A percentile compares a stretch with the other conserved stretches of the same genome.
Conservation (phyloP, 2,329 filamentous ascomycete genomes). For the Pseudocercospora musae region DNA sequence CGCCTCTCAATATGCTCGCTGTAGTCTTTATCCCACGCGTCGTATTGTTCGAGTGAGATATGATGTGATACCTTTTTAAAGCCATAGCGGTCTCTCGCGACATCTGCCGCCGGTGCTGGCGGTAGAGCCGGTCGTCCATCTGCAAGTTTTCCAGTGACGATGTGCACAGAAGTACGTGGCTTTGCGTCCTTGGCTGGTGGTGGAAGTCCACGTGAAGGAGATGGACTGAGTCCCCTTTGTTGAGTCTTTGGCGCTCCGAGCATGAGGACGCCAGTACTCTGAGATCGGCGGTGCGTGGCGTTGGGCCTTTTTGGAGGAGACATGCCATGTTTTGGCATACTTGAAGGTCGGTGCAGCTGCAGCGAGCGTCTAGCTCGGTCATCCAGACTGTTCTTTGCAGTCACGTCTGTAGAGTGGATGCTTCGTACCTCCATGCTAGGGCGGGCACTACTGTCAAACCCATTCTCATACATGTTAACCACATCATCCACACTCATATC, state of each 20-base stretch:
- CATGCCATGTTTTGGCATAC: conserved; percentile 15
- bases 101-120: conserved; percentile 6
- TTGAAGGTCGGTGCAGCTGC: conserved; percentile 22
- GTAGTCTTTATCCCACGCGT: conserved; percentile 75
- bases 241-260: conserved; percentile 13
- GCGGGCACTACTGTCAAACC: conserved; percentile 42
- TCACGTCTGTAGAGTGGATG: conserved; percentile 17
- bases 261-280: conserved; percentile 34
- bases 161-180: conserved; percentile 17
- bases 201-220: conserved; percentile 1
- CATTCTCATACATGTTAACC: conserved; percentile 59
- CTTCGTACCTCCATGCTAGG: conserved; percentile 27
- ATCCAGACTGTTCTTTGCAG: conserved; percentile 21
- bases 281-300: conserved; percentile 30
- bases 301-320: conserved; percentile 16
- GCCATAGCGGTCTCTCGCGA: conserved; percentile 74
- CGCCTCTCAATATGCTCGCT: conserved; percentile 70
- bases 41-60: conserved; percentile 72
- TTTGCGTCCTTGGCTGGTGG: conserved; percentile 10
- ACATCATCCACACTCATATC: conserved; percentile 60
- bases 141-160: conserved; percentile 10
- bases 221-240: conserved; percentile 11
- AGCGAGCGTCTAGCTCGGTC: conserved; percentile 19
- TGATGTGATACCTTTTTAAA: conserved; percentile 87
- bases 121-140: conserved; percentile 7